Conservation (phyloP, 2,329 filamentous ascomycete genomes). For the Colletotrichum godetiae region DNA sequence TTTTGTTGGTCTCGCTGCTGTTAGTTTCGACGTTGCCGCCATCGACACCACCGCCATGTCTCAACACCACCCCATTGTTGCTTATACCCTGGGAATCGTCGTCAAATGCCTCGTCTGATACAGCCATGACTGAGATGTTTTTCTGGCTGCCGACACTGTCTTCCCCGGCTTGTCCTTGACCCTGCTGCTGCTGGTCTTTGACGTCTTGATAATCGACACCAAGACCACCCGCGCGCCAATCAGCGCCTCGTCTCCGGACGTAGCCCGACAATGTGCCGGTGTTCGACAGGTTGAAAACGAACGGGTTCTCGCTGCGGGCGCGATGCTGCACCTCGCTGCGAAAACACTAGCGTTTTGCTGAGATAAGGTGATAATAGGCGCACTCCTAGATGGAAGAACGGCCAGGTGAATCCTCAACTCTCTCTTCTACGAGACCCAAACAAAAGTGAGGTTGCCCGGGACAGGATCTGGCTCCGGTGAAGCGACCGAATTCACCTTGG, state of each 20-base stretch:
- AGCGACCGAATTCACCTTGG: not conserved
- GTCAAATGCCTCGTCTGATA: not conserved
- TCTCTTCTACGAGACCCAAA: not conserved
- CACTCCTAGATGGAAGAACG: constrained; percentile 6
- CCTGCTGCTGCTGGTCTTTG: not conserved
- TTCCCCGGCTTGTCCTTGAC: not conserved
- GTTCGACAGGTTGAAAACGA: not conserved
- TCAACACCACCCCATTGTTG: constrained; percentile 7
- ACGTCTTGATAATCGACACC: constrained; percentile 2
- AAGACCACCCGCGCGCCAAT: constrained; percentile 19
- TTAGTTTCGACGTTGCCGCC: not conserved
- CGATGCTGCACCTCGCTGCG: constrained; percentile 18
- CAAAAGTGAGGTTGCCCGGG: not conserved
- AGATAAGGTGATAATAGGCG: not conserved
- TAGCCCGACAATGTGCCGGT: constrained; percentile 21
- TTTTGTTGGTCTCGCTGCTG: not conserved
- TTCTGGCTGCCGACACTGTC: not conserved
- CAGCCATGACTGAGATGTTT: not conserved
- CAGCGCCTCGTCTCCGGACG: constrained; percentile 1
- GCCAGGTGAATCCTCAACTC: not conserved
- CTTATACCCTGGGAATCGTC: not conserved
- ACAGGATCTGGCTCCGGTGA: not conserved
- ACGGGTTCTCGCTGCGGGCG: constrained; percentile 14
- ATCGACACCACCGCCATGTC: not conserved
- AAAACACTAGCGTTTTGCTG: constrained; percentile 12